A percentile compares a stretch with the other conserved stretches of the same genome.
Conservation (phyloP, 2,329 filamentous ascomycete species). For the Massarina eburnea region DNA sequence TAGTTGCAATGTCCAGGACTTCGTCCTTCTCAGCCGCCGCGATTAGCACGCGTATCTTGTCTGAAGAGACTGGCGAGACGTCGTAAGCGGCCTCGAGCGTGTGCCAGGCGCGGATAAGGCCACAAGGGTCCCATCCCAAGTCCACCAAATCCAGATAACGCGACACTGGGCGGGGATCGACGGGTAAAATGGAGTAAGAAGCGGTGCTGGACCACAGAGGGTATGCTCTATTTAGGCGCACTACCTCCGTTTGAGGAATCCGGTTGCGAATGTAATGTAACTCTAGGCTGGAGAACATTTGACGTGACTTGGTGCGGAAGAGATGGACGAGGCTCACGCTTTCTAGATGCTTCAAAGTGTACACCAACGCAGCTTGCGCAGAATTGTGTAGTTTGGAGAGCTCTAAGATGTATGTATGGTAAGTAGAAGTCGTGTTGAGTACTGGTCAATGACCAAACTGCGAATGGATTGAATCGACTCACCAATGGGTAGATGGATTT, state of each 20-base stretch:
- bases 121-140: constrained; percentile 1
- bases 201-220: constrained; percentile 8
- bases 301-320: background rate
- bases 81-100: constrained; percentile 9
- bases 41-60: constrained; percentile 6
- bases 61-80: constrained; percentile 1
- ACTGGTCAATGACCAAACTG: background rate
- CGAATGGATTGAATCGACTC: background rate
- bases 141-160: constrained; percentile 6
- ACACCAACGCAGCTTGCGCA: constrained; percentile 2
- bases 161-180: constrained; percentile 7
- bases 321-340: constrained; percentile 5
- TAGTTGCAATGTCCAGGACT: constrained; percentile 3
- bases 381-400: background rate
- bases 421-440: background rate
- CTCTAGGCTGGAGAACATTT: background rate
- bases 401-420: background rate
- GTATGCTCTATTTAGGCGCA: constrained; percentile 10
- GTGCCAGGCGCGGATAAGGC: constrained; percentile 10
- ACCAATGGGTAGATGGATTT: constrained; percentile 6
- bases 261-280: background rate
- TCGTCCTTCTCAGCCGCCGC: background rate
- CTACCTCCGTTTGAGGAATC: background rate
- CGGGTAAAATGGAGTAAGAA: constrained; percentile 6
- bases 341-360: background rate